Evolutionary conservation across 2,329 filamentous ascomycete genomes (phyloP), one percentile per base, ranked within the genome.

Genomic region (Orbilia ellipsospora): DNA sequence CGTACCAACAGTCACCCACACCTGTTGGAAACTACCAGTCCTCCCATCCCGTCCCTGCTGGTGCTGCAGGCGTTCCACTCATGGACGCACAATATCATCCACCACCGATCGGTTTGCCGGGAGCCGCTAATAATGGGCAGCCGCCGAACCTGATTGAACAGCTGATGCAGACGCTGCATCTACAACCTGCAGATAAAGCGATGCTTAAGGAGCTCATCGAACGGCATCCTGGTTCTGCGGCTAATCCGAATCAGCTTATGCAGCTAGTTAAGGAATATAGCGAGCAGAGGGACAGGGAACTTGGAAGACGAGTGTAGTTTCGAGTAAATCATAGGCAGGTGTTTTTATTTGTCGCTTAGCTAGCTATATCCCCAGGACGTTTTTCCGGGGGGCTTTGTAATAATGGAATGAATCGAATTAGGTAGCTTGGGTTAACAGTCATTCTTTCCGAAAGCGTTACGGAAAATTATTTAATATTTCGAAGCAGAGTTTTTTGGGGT

Each of bases 141-240:
- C 59, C 51, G 26, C 28, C 59, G 20, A 66, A 60, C 42, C 16
- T 70, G n/a, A 31, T 69, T 13, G 59, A 69, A 15, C 48, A 57
- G 5, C 28, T 76, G 16, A 65, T 76, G 60, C 28, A 45, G 31
- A 15, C 18, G 3, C 31, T 76, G 8, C 44, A 70, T 2, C 54
- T 76, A 1, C 65, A 36, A 10, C 73, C 73, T 13, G 55, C 64
- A 1, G 73, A 76, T 50, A 54, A 76, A 44, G 65, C 73, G 28
- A 45, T 69, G 59, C 40, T 76, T 13, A 70, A 56, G 36, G 65
- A 70, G 7, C 70, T 76, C 36, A 59, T 76, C 55, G 73, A 69
- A 4, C 64, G 61, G 40, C 64, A 76, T 36, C 73, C 73, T 1
- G 73, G 60, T 54, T 56, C 52, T 31, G 54, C 62, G 7, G 64